phyloP scores from a whole-genome alignment of 345 rosid species.

The Eucalyptus polybractea region DNA sequence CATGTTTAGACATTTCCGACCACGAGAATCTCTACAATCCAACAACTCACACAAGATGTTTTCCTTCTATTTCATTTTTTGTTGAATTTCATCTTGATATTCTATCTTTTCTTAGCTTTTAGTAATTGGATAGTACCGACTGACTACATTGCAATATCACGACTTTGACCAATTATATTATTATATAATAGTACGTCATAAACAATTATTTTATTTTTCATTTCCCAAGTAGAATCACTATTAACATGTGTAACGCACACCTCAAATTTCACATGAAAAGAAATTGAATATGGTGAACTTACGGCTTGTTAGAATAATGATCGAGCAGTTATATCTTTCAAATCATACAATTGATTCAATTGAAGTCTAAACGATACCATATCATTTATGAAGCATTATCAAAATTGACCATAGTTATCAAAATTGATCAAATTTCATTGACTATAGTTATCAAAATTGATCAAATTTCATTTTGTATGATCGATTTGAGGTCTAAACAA shows the following conservation, averaged over 20 bases:
- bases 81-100: not conserved
- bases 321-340: not conserved
- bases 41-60: not conserved
- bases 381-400: too few relatives aligned
- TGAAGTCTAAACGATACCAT: too few relatives aligned
- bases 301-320: not conserved
- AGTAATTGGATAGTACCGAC: not conserved
- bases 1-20: not conserved
- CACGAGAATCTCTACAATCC: not conserved
- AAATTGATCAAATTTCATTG: not conserved
- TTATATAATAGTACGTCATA: not conserved
- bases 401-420: not conserved
- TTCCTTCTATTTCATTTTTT: not conserved
- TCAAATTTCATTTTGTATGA: not conserved
- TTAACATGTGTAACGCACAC: not conserved
- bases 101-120: not conserved
- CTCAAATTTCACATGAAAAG: not conserved
- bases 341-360: too few relatives aligned
- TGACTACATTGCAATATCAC: not conserved
- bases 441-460: not conserved
- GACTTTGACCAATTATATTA: not conserved
- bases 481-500: not conserved
- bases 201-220: not conserved
- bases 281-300: not conserved
- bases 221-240: not conserved